phyloP scores from a whole-genome alignment of 208 protist species.

The Crithidia acanthocephali region DNA sequence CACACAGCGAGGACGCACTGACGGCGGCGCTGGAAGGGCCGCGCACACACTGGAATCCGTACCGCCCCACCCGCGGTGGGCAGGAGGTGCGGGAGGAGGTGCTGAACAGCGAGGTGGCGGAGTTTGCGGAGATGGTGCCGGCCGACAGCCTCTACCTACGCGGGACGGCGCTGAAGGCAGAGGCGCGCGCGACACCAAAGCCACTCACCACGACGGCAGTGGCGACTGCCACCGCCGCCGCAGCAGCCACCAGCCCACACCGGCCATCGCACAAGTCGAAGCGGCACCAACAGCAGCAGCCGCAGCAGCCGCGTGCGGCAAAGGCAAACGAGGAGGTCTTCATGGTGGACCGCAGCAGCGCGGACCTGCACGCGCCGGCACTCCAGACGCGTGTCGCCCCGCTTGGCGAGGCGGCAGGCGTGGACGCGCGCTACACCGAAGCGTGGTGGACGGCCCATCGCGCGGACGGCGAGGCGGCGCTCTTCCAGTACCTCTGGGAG shows the following conservation, averaged over 20 bases:
- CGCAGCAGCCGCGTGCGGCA: background rate
- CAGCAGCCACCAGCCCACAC: conserved; percentile 1
- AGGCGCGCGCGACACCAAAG: background rate
- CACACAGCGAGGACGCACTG: conserved; percentile 51
- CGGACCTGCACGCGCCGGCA: background rate
- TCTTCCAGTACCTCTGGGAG: conserved; percentile 51
- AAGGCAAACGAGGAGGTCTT: conserved; percentile 16
- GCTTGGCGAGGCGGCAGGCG: background rate
- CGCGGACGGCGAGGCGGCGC: conserved; percentile 17
- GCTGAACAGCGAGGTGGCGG: conserved; percentile 73
- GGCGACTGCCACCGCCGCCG: background rate
- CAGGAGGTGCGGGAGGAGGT: conserved; percentile 55
- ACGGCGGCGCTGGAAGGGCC: conserved; percentile 41
- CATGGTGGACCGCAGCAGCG: conserved; percentile 15
- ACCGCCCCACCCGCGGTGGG: conserved; percentile 62
- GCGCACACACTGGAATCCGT: conserved; percentile 75
- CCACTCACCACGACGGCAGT: background rate
- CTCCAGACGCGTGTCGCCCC: background rate
- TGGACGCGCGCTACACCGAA: conserved; percentile 15
- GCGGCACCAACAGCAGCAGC: background rate
- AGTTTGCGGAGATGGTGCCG: conserved; percentile 55
- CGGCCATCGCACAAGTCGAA: background rate
- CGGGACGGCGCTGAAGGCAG: conserved; percentile 24
- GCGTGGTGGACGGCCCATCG: conserved; percentile 14
- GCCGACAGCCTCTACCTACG: conserved; percentile 49